Conservation (phyloP, 2,329 filamentous ascomycete species). For the Hirsutella rhossiliensis region DNA sequence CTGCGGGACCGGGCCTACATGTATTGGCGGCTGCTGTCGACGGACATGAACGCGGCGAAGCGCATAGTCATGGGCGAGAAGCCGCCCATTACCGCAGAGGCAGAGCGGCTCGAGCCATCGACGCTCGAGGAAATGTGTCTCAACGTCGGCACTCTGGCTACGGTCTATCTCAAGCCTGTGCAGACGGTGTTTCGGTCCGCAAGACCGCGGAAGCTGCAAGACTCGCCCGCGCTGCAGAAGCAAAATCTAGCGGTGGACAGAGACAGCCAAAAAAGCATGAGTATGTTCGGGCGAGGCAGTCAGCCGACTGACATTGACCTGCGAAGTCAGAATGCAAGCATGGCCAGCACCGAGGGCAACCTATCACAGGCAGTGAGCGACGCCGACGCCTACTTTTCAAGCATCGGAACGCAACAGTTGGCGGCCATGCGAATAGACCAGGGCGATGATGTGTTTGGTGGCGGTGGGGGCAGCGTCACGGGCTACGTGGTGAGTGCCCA, state of each 20-base stretch:
- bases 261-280: conserved; percentile 48
- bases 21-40: conserved; percentile 96
- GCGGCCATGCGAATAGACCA: conserved; percentile 55
- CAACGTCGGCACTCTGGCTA: conserved; percentile 89
- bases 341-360: conserved; percentile 26
- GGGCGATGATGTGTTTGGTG: conserved; percentile 50
- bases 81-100: conserved; percentile 89
- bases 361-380: conserved; percentile 66
- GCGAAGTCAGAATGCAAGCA: conserved; percentile 19
- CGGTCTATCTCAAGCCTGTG: conserved; percentile 94
- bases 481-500: conserved; percentile 73
- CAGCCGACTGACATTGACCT: conserved; percentile 39
- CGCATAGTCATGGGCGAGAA: conserved; percentile 95
- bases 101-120: conserved; percentile 79
- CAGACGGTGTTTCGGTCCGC: conserved; percentile 93
- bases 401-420: conserved; percentile 63
- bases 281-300: conserved; percentile 41
- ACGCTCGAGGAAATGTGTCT: conserved; percentile 97
- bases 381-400: conserved; percentile 82
- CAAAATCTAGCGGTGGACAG: conserved; percentile 42
- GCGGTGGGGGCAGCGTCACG: conserved; percentile 37
- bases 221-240: conserved; percentile 78
- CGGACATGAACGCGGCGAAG: conserved; percentile 77
- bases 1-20: conserved; percentile 93
- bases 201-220: conserved; percentile 63